Percentiles rank a stretch among this genome's conserved stretches.
Conservation (phyloP, 2,329 filamentous ascomycete species). For the Pezicula neosporulosa region DNA sequence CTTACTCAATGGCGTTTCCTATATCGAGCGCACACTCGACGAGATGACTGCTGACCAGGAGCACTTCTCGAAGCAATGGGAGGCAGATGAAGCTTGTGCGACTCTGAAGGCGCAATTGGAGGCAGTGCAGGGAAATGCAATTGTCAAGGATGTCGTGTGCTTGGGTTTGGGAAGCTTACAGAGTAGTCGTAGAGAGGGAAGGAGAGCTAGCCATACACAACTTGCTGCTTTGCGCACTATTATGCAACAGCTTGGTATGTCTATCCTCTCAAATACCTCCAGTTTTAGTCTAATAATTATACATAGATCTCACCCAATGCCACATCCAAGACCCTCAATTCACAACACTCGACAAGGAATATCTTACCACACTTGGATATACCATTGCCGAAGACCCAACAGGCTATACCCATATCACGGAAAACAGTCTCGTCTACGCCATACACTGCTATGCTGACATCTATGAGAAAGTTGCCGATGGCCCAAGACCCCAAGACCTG, state of each 20-base stretch:
- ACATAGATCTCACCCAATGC: neutral
- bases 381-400: constrained; percentile 24
- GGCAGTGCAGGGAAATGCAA: neutral
- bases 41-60: constrained; percentile 23
- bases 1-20: constrained; percentile 19
- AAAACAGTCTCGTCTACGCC: constrained; percentile 26
- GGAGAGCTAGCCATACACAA: constrained; percentile 24
- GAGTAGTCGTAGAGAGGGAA: constrained; percentile 22
- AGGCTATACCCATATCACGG: constrained; percentile 21
- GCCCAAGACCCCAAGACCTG: constrained; percentile 16
- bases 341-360: constrained; percentile 25
- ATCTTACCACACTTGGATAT: constrained; percentile 21
- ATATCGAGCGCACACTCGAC: constrained; percentile 23
- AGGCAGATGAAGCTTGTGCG: constrained; percentile 14
- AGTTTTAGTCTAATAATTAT: neutral
- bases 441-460: constrained; percentile 30
- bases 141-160: constrained; percentile 22
- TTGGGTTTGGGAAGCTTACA: constrained; percentile 29
- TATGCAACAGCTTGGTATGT: constrained; percentile 14
- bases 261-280: neutral
- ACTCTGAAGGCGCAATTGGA: constrained; percentile 9
- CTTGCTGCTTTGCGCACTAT: constrained; percentile 26
- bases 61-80: constrained; percentile 23
- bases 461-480: constrained; percentile 21
- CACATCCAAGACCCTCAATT: constrained; percentile 28